A percentile compares a stretch with the other conserved stretches of the same genome.
Conservation (phyloP, 73 alveolate genomes). For the Paramecium pentaurelia region DNA sequence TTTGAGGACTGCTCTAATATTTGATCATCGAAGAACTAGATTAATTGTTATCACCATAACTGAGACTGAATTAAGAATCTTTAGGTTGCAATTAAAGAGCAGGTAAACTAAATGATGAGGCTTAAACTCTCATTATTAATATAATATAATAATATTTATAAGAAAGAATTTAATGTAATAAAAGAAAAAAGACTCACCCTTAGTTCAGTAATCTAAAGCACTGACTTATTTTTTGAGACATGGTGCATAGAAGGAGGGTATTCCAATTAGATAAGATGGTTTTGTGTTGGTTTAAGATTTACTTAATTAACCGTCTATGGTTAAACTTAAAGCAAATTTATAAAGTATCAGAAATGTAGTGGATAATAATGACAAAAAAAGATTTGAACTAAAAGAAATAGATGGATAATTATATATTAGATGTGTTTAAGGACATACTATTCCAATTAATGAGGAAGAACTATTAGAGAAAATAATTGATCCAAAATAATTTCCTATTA, state of each 20-base stretch:
- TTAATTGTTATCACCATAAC: not conserved
- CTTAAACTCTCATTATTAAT: conserved; percentile 10
- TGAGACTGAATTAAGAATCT: not conserved
- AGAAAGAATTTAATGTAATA: conserved; percentile 1
- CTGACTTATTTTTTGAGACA: conserved; percentile 73
- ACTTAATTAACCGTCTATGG: conserved; percentile 2
- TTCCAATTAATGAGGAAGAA: conserved; percentile 74
- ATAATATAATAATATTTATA: not conserved
- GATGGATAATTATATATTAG: conserved; percentile 70
- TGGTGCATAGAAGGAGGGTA: conserved; percentile 76
- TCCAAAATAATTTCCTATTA: conserved; percentile 49
- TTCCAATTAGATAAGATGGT: conserved; percentile 75
- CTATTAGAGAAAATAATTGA: conserved; percentile 52
- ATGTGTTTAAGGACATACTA: conserved; percentile 86
- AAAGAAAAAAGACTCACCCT: conserved; percentile 3
- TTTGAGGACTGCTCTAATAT: conserved; percentile 19
- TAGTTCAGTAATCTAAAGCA: conserved; percentile 63
- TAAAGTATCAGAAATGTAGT: conserved; percentile 65
- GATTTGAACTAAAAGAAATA: conserved; percentile 68
- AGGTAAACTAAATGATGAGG: conserved; percentile 32
- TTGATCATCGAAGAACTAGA: conserved; percentile 13
- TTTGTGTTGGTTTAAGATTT: conserved; percentile 66
- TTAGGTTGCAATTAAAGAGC: not conserved
- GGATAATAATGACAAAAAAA: conserved; percentile 73
- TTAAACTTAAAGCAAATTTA: conserved; percentile 15